These are phyloP conservation scores for Sanguinoderma infundibulare DNA, from an alignment of 1,284 basidiomycete species.

Conservation along the genomic window DNA sequence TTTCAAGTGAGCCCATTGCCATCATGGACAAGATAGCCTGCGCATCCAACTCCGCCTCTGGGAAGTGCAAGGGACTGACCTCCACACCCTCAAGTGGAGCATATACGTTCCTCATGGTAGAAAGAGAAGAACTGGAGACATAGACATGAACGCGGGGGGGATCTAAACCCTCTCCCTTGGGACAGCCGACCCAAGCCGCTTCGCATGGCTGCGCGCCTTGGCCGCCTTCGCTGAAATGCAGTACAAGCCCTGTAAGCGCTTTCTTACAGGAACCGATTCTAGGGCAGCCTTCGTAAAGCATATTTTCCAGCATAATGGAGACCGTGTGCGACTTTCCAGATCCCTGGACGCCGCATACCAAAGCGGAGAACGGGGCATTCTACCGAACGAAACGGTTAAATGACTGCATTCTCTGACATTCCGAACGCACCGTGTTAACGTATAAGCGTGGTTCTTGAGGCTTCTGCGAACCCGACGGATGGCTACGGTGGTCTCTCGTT, in stretches of 20 bases:
- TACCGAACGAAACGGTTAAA: conserved; percentile 11
- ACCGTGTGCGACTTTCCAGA: conserved; percentile 77
- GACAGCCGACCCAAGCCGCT: conserved; percentile 61
- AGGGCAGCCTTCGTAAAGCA: conserved; percentile 57
- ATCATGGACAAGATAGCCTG: conserved; percentile 70
- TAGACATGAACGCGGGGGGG: conserved; percentile 60
- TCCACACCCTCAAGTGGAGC: conserved; percentile 51
- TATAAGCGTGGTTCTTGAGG: conserved; percentile 55
- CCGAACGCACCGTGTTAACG: conserved; percentile 58
- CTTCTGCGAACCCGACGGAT: conserved; percentile 27
- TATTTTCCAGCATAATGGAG: conserved; percentile 66
- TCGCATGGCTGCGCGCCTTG: conserved; percentile 60
- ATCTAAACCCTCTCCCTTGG: conserved; percentile 40
- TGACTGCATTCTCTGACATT: not conserved
- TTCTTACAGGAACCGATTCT: conserved; percentile 55
- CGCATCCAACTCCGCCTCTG: conserved; percentile 68
- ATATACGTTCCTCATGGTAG: conserved; percentile 63
- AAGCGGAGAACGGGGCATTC: conserved; percentile 42
- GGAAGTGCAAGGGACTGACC: conserved; percentile 61
- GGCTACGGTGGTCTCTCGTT: not conserved
- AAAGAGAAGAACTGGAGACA: conserved; percentile 64
- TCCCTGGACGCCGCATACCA: conserved; percentile 46
- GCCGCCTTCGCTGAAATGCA: conserved; percentile 74
- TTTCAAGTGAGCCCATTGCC: conserved; percentile 59
- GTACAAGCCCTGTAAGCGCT: conserved; percentile 63